phyloP scores from a whole-genome alignment of 2,329 filamentous ascomycete species.

The Fusarium nodosum region DNA sequence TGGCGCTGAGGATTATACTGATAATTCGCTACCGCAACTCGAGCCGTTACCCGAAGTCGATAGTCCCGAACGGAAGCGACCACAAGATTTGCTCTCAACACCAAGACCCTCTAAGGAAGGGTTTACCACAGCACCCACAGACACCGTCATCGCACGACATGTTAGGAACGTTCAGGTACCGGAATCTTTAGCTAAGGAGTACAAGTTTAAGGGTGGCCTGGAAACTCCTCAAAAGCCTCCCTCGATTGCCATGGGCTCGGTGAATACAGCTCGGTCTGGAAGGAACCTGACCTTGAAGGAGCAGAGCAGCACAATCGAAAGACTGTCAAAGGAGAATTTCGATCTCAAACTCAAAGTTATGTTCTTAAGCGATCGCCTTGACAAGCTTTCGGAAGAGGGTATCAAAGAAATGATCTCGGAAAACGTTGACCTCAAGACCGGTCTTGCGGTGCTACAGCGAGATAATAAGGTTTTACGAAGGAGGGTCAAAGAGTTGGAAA shows the following conservation, averaged over 20 bases:
- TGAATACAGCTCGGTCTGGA: constrained; percentile 67
- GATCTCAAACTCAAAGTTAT: constrained; percentile 97
- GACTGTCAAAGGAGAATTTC: constrained; percentile 97
- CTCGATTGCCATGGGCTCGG: constrained; percentile 62
- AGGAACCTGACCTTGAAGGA: constrained; percentile 92
- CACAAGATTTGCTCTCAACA: constrained; percentile 72
- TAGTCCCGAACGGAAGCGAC: constrained; percentile 55
- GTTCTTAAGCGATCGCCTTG: constrained; percentile 92
- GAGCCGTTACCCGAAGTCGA: constrained; percentile 66
- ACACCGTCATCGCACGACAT: constrained; percentile 89
- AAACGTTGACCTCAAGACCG: constrained; percentile 95
- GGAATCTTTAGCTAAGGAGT: constrained; percentile 87
- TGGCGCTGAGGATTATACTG: constrained; percentile 71
- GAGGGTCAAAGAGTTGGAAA: constrained; percentile 88
- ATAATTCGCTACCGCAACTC: constrained; percentile 61
- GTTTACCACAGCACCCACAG: constrained; percentile 75
- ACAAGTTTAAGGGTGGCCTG: constrained; percentile 79
- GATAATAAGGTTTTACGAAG: constrained; percentile 88
- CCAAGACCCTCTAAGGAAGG: constrained; percentile 73
- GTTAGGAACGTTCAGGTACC: constrained; percentile 92
- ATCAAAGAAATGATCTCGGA: constrained; percentile 98
- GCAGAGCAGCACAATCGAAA: constrained; percentile 96
- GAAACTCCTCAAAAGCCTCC: constrained; percentile 69
- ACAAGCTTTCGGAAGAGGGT: constrained; percentile 94
- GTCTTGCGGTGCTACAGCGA: constrained; percentile 87